Base-by-base conservation (phyloP, 2,329 filamentous ascomycete species). In the Colletotrichum brevisporum region DNA sequence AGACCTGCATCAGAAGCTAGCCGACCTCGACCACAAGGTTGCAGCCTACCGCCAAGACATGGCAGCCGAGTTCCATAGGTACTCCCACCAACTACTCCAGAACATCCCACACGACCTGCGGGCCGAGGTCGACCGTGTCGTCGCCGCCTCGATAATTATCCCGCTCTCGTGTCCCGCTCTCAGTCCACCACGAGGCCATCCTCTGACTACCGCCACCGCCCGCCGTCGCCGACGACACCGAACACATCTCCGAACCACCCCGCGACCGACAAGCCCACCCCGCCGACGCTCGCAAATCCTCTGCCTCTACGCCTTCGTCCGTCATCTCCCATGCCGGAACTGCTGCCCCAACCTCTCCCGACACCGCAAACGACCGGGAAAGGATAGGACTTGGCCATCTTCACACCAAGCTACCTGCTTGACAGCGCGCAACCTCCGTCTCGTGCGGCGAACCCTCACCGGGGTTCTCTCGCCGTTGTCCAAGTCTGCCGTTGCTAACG, bases 311-410 rank as follows among this genome's bases (percentile, higher is more conserved):
- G 12, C 62, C 56, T 13, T 47, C 57, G 56, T 59, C 54, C 53
- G 64, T 52, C 52, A 51, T 54, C 26, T 47, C 65, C 50, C 43
- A 68, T 68, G 63, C 64, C 65, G 59, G 53, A 16, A 69, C 61
- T 62, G 56, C 54, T 54, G 51, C 53, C 53, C 54, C 61, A 54
- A 63, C 50, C 65, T 67, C 65, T 50, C 47, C 72, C 47, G 66
- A 71, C 63, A 70, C 72, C 16, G 65, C 47, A 59, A 61, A 73
- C 70, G 70, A 71, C 58, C 86, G 86, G 78, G 85, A 87, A 67
- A 85, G 69, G 88, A 91, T 72, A 80, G 75, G 88, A 90, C 73
- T 86, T 91, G 89, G 89, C 70, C 79, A n/a, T 91, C 68, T 91
- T 91, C 75, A 90, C 86, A 43, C 89, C 89, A 31, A 86, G 81